phyloP scores from a whole-genome alignment of 2,329 filamentous ascomycete genomes.

The Arthrobotrys megalospora region DNA sequence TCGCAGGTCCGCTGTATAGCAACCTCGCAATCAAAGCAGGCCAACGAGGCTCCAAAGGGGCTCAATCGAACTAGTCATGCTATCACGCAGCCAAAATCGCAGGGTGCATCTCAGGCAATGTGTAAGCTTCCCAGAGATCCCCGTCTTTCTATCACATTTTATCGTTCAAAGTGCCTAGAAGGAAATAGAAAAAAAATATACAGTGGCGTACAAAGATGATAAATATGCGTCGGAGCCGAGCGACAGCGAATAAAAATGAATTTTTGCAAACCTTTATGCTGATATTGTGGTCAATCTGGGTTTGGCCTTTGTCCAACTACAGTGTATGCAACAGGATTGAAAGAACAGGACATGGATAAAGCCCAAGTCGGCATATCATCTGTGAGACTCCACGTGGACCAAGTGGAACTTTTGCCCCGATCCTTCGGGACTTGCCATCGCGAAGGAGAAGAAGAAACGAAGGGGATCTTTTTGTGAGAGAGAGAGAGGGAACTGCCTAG shows the following conservation, averaged over 20 bases:
- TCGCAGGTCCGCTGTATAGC: constrained; percentile 57
- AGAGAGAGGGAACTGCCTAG: constrained; percentile 33
- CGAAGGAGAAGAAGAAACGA: constrained; percentile 12
- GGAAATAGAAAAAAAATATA: neutral
- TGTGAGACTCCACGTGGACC: constrained; percentile 61
- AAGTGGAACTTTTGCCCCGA: constrained; percentile 49
- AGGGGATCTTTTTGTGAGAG: neutral
- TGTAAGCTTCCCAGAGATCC: constrained; percentile 63
- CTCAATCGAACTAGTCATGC: constrained; percentile 86
- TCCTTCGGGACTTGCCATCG: constrained; percentile 48
- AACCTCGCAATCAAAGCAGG: constrained; percentile 51
- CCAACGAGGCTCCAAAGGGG: constrained; percentile 52
- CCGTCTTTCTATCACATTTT: constrained; percentile 4
- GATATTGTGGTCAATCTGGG: constrained; percentile 8
- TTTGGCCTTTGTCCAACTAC: constrained; percentile 18
- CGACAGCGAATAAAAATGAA: constrained; percentile 7
- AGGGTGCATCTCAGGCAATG: constrained; percentile 99
- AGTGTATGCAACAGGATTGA: constrained; percentile 91
- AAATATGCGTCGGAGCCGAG: constrained; percentile 9
- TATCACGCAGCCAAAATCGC: constrained; percentile 97
- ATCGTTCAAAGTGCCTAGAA: neutral
- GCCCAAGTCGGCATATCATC: constrained; percentile 98
- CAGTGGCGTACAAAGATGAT: neutral
- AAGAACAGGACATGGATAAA: constrained; percentile 90
- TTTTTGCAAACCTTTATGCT: constrained; percentile 7